Evolutionary conservation across 257 asterid species (phyloP).

Genomic region (Thymus mandschuricus): DNA sequence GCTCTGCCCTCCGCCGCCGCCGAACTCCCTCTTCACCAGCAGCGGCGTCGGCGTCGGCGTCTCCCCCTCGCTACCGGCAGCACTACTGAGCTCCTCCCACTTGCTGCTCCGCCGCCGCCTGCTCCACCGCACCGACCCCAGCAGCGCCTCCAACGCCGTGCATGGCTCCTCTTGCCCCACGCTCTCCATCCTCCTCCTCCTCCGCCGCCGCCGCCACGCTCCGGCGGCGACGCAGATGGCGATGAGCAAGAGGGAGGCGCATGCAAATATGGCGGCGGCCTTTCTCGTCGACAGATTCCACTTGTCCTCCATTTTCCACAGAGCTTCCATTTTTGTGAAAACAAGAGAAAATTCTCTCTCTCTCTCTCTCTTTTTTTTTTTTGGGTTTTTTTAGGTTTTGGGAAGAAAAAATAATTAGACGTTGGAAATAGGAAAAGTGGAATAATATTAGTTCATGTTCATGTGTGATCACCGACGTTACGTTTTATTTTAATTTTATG

Average conservation of each 20-base stretch:
- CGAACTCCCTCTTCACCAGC: conserved; percentile 40
- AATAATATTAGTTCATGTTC: not conserved
- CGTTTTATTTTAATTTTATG: not conserved
- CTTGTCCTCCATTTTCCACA: conserved; percentile 70
- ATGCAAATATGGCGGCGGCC: conserved; percentile 52
- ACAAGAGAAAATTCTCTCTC: not conserved
- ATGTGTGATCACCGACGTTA: conserved; percentile 45
- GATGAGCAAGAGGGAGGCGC: conserved; percentile 44
- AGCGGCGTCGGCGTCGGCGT: conserved; percentile 42
- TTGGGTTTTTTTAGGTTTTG: not conserved
- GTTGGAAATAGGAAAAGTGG: not conserved
- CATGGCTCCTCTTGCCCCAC: not conserved
- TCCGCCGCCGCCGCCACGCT: conserved; percentile 23
- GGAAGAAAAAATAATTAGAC: too few species aligned
- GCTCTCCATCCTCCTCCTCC: not conserved
- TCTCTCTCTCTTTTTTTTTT: not conserved
- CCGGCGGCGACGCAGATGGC: conserved; percentile 35
- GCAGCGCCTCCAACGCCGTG: conserved; percentile 36
- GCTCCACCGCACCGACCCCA: conserved; percentile 66
- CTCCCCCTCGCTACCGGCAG: conserved; percentile 29
- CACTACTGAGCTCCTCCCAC: conserved; percentile 40
- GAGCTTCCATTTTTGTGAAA: conserved; percentile 51
- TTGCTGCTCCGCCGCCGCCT: conserved; percentile 43
- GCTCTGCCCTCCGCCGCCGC: conserved; percentile 43
- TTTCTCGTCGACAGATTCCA: conserved; percentile 59